Conservation (phyloP, 352 stramenopile genomes). For the Thalassiosira hispida region DNA sequence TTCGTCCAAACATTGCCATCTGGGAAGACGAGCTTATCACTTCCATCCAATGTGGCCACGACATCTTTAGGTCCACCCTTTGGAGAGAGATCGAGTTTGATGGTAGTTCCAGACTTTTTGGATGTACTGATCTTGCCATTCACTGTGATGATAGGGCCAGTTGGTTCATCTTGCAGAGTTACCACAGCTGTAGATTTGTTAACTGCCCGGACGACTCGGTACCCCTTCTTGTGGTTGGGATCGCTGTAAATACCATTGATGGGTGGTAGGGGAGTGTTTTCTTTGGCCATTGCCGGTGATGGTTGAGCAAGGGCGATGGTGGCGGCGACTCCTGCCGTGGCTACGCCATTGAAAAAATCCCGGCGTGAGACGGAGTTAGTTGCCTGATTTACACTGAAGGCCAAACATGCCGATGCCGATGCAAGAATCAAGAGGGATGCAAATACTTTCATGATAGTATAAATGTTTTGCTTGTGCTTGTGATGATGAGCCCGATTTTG, state of each 20-base stretch:
- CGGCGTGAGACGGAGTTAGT: neutral
- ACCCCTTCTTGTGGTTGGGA: conserved; percentile 27
- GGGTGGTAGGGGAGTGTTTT: neutral
- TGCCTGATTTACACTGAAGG: conserved; percentile 7
- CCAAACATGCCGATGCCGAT: neutral
- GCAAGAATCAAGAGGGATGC: conserved; percentile 3
- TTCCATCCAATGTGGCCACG: conserved; percentile 3
- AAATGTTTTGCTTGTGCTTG: too few relatives aligned
- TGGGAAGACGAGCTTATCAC: conserved; percentile 10
- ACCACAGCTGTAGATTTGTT: conserved; percentile 14
- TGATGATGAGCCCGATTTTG: too few relatives aligned
- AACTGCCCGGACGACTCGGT: conserved; percentile 14
- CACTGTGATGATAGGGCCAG: conserved; percentile 19
- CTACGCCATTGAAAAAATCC: conserved; percentile 2
- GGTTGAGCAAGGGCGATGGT: neutral
- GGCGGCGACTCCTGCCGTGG: neutral
- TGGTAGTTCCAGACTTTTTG: conserved; percentile 5
- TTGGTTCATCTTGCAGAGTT: conserved; percentile 20
- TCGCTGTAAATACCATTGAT: conserved; percentile 33
- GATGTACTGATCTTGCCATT: conserved; percentile 15
- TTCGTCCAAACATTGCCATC: conserved; percentile 35
- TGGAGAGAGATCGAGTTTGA: conserved; percentile 20
- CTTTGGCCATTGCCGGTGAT: neutral
- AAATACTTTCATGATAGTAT: conserved; percentile 17
- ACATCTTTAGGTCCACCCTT: conserved; percentile 32